A percentile compares a stretch with the other conserved stretches of the same genome.
phyloP scores from a whole-genome alignment of 257 asterid species.

The Capsicum pubescens region DNA sequence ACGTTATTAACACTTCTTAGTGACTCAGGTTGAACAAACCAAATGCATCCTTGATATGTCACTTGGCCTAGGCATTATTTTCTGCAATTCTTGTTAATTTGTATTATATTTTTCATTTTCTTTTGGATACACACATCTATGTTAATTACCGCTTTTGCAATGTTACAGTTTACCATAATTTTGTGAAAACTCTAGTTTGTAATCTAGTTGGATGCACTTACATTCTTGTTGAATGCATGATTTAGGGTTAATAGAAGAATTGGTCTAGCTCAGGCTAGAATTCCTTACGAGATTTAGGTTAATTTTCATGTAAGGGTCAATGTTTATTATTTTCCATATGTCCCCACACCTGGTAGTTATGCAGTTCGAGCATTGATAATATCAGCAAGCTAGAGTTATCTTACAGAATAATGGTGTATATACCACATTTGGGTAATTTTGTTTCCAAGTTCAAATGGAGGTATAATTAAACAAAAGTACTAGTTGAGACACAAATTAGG shows the following conservation, averaged over 20 bases:
- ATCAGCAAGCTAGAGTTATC: neutral
- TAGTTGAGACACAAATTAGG: neutral
- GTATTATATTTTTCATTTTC: neutral
- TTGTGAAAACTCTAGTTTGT: neutral
- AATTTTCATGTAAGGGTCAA: slow-evolving; percentile 20
- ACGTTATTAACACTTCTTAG: slow-evolving; percentile 56
- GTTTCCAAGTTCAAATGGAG: neutral
- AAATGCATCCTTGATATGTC: slow-evolving; percentile 63
- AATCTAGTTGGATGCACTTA: slow-evolving; percentile 14
- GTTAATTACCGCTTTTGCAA: neutral
- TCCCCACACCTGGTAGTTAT: neutral
- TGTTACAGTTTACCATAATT: neutral
- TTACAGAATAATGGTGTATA: neutral
- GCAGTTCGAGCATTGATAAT: neutral
- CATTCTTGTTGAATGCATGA: neutral
- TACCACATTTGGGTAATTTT: neutral
- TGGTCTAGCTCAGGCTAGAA: neutral
- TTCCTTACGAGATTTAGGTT: neutral
- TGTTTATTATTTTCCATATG: neutral
- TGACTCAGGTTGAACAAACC: slow-evolving; percentile 60
- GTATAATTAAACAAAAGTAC: neutral
- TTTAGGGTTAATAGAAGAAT: slow-evolving; percentile 5
- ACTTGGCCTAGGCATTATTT: slow-evolving; percentile 27
- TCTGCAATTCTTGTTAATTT: neutral
- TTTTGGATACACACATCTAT: neutral